Base-by-base conservation (phyloP, 1,139 yeast species). In the Geotrichum restrictum region DNA sequence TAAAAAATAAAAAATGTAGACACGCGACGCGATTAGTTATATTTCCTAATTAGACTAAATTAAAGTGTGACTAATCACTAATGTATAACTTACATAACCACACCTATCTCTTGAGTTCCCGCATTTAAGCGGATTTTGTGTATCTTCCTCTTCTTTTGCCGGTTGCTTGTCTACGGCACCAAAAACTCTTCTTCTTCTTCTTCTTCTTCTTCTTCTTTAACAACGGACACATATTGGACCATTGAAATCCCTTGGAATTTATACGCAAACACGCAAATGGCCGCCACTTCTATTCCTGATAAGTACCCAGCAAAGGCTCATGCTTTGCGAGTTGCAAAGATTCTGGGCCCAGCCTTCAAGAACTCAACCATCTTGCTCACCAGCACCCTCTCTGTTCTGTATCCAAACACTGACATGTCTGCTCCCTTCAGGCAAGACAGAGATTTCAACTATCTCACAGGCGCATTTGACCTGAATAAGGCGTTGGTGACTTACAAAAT, bases 351-450 rank as follows among this genome's bases (percentile, higher is more conserved):
- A 13, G 42, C 48, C 48, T 27, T 47, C 53, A 5, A 51, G 57
- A 14, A 56, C 2, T 59, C 66, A 31, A 49, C 64, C 3, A 69
- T 85, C 57, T 84, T 84, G 61, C 70, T 91, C 37, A 81, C 88
- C 24, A 95, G 95, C 2, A 83, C 86, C 51, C 73, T 73, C 51
- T 68, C 76, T 34, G 83, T 79, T 60, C 69, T 77, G 48, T 82
- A 83, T 68, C 85, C 88, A 45, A 86, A 88, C 70, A 81, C 89
- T 64, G 98, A 93, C 69, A 89, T 84, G 61, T 74, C 81, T 3
- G 80, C 81, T 59, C 85, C 88, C 13, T 78, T 91, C 62, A 82
- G 96, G 71, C 98, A 93, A 69, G 85, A 88, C 69, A 76, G 98
- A 55, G 89, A 89, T 71, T 93, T 93, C 69, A 88, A 77, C 70